These are phyloP conservation scores for Polyplosphaeria fusca DNA, from an alignment of 495 filamentous ascomycete species.

Conservation along the genomic window DNA sequence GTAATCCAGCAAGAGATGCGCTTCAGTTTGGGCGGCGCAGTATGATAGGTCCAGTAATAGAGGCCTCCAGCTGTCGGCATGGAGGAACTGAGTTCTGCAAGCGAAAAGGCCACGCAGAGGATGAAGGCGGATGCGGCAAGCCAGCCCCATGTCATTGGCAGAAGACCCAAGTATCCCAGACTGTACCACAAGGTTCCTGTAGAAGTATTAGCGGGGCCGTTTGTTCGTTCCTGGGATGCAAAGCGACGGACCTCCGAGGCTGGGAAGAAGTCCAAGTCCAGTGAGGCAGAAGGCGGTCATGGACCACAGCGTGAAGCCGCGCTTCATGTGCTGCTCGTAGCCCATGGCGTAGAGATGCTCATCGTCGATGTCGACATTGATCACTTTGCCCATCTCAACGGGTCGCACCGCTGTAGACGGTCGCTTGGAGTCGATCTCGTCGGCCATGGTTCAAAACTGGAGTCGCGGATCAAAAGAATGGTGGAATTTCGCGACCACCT, in stretches of 20 bases:
- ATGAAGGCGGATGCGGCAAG: constrained; percentile 6
- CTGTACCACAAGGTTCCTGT: constrained; percentile 7
- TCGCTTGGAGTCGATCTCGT: constrained; percentile 2
- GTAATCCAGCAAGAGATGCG: constrained; percentile 2
- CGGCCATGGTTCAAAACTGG: neutral
- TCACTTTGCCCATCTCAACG: constrained; percentile 2
- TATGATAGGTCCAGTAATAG: constrained; percentile 38
- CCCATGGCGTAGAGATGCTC: constrained; percentile 5
- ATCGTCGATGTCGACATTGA: constrained; percentile 1
- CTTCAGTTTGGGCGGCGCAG: constrained; percentile 35
- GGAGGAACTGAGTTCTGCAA: constrained; percentile 33
- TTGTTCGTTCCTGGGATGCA: neutral
- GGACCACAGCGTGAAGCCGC: constrained; percentile 7
- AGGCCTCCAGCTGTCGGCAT: constrained; percentile 41
- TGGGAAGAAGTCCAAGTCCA: constrained; percentile 8
- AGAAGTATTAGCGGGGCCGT: neutral
- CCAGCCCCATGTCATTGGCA: constrained; percentile 20
- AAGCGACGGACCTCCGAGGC: neutral
- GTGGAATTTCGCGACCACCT: neutral
- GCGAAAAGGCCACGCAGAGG: constrained; percentile 13
- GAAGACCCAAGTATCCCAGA: constrained; percentile 1
- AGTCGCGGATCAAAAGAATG: neutral
- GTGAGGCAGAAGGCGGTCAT: constrained; percentile 11
- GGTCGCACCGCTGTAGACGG: neutral
- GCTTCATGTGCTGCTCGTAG: constrained; percentile 10